Evolutionary conservation across 805 yeast species (phyloP).

Genomic region (Saccharomycopsis sp.): DNA sequence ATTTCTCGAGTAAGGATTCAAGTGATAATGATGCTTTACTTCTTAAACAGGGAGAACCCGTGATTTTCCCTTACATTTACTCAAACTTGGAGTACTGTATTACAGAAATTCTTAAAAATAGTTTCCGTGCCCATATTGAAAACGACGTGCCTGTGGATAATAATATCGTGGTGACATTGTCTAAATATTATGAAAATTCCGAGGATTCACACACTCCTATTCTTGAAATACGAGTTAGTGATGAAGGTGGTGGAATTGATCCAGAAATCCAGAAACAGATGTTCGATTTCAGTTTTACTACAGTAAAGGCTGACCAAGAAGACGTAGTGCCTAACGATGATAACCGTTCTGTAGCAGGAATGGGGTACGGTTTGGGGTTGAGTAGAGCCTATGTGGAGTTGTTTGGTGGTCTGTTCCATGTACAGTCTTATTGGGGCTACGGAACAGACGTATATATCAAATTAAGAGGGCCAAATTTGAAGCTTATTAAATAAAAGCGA

Average conservation of each 20-base stretch:
- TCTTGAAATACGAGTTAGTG: conserved; percentile 74
- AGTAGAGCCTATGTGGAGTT: conserved; percentile 68
- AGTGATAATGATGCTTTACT: conserved; percentile 9
- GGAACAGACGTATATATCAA: conserved; percentile 74
- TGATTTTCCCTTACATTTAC: conserved; percentile 76
- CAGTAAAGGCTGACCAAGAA: conserved; percentile 68
- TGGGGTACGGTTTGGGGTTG: conserved; percentile 93
- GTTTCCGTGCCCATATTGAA: conserved; percentile 85
- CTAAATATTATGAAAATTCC: conserved; percentile 11
- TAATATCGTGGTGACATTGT: conserved; percentile 24
- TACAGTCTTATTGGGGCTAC: conserved; percentile 67
- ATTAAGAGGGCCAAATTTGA: conserved; percentile 28
- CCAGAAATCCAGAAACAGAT: conserved; percentile 58
- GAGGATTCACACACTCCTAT: conserved; percentile 32
- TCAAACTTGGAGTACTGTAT: conserved; percentile 83
- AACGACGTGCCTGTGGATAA: conserved; percentile 29
- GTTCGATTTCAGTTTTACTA: conserved; percentile 82
- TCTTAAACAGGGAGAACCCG: conserved; percentile 18
- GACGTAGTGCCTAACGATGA: conserved; percentile 35
- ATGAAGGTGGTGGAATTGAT: conserved; percentile 84
- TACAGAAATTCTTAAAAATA: conserved; percentile 80
- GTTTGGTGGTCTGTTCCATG: conserved; percentile 62
- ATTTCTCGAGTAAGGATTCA: conserved; percentile 10
- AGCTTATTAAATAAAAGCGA: neutral
- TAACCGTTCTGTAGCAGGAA: conserved; percentile 64